Evolutionary conservation across 106 monocot species (phyloP), one percentile per base, ranked within the genome.

Genomic region (Vanilla planifolia): DNA sequence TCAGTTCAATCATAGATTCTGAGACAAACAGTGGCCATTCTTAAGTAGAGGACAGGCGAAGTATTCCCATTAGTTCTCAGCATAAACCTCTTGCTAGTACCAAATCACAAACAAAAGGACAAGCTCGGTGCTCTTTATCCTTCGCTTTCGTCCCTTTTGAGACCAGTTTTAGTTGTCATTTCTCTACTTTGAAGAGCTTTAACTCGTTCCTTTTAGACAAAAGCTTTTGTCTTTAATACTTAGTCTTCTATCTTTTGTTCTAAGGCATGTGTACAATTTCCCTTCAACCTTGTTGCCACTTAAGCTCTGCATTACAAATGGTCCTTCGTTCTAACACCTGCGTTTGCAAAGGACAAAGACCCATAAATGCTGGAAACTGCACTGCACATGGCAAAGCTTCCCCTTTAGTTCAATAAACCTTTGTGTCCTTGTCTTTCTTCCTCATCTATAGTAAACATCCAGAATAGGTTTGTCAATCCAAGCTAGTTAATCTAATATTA

Each of bases 131-230:
- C 51, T 74, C 40, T 82, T 76, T 65, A 76, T 80, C 68, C 75
- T 73, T 73, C 67, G 55, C 92, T 83, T 92, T 92, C 84, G 78
- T 75, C 73, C 72, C 92, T 88, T 86, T 92, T 84, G 83, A 84
- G 74, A 79, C 51, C 37, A 68, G 33, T 33, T 66, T n/a, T 60
- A 34, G 35, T 64, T 11, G 3, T 26, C 32, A 53, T 61, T 61
- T 66, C 59, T 79, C 40, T 5, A 10, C 56, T 71, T 71, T 78
- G 72, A 55, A 72, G 67, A 73, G 69, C 33, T 58, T 26, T 44
- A 55, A 36, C 61, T 75, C 80, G 76, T 84, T 78, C 80, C 67
- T 6, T 10, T 15, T 69, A 25, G 67, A 70, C 72, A 81, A 85
- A 73, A 45, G 48, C 40, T 71, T 71, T 79, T 78, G 82, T 85